phyloP scores from a whole-genome alignment of 805 yeast species.

The Wickerhamiella sorbophila region DNA sequence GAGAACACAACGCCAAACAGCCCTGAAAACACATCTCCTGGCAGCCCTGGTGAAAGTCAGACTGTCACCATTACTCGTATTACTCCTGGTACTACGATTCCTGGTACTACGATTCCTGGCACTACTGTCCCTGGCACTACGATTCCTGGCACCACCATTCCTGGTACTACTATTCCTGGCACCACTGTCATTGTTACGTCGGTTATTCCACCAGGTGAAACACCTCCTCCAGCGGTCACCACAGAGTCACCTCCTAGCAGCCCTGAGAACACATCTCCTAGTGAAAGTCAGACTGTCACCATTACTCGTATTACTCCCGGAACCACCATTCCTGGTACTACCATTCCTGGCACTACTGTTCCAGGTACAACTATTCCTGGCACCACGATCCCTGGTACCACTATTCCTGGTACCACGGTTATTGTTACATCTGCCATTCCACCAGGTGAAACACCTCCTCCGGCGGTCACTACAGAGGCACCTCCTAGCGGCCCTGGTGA shows the following conservation, averaged over 20 bases:
- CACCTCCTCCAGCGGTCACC: slow-evolving; percentile 2
- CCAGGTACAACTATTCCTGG: slow-evolving; percentile 5
- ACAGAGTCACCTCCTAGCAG: background rate
- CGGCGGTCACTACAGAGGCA: background rate
- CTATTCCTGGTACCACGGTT: slow-evolving; percentile 10
- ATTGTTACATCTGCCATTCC: background rate
- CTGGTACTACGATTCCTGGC: slow-evolving; percentile 13
- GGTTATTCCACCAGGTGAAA: slow-evolving; percentile 4
- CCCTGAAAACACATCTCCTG: background rate
- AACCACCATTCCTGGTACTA: slow-evolving; percentile 9
- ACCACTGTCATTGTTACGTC: slow-evolving; percentile 2
- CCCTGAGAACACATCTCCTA: slow-evolving; percentile 1
- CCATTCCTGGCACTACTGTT: slow-evolving; percentile 8
- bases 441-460: background rate
- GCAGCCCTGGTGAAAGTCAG: background rate
- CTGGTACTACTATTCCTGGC: slow-evolving; percentile 5
- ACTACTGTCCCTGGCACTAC: slow-evolving; percentile 10
- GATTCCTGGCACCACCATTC: slow-evolving; percentile 6
- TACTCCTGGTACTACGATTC: slow-evolving; percentile 9
- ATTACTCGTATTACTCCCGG: slow-evolving; percentile 7
- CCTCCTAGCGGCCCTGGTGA: too few species aligned
- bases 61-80: slow-evolving; percentile 8
- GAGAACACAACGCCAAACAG: background rate
- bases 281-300: background rate
- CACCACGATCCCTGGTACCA: slow-evolving; percentile 11